Evolutionary conservation across 1,139 yeast species (phyloP), one percentile per base, ranked within the genome.

Genomic region (Saccharomycopsis hybrid): DNA sequence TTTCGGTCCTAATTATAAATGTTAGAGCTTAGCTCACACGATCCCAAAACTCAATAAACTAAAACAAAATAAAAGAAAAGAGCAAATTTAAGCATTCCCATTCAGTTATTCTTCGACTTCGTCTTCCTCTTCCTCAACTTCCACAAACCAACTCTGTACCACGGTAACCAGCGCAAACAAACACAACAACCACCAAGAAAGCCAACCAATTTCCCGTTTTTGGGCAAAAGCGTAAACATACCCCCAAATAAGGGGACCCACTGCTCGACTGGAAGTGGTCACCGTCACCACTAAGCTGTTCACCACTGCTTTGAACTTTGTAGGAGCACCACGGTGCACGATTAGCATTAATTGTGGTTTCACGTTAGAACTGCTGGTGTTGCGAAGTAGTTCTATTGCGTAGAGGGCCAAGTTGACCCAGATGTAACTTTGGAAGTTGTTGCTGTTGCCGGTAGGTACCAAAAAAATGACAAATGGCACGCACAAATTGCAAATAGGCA

Each of bases 231-330:
- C 68, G 73, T 80, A 77, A 41, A 80, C 58, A 48, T 64, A 65
- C 8, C 86, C 86, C 82, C 83, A 80, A 2, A 69, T 41, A 18
- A 79, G 62, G 0, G 87, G 87, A 3, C 82, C 85, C 1, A 76
- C 43, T 49, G 76, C 79, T 54, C 86, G 63, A 0, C 84, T 81
- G 41, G 76, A 64, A 1, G 85, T 73, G 27, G 74, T 67, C 44
- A 74, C 67, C 51, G 78, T 72, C 57, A 76, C 64, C 1, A 77
- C 69, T 8, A 72, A 63, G 24, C 78, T 77, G 60, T 77, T 77
- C 38, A 77, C 68, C 53, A 74, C 69, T 0, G 79, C 78, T 50
- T 80, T 64, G 58, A 76, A 74, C 54, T 69, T 64, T 32, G 73
- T 66, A 5, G 73, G 71, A 1, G 81, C 68, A 7, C 76, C 72